phyloP scores from a whole-genome alignment of 176 grass and related monocot species.

The Oryza coarctata region DNA sequence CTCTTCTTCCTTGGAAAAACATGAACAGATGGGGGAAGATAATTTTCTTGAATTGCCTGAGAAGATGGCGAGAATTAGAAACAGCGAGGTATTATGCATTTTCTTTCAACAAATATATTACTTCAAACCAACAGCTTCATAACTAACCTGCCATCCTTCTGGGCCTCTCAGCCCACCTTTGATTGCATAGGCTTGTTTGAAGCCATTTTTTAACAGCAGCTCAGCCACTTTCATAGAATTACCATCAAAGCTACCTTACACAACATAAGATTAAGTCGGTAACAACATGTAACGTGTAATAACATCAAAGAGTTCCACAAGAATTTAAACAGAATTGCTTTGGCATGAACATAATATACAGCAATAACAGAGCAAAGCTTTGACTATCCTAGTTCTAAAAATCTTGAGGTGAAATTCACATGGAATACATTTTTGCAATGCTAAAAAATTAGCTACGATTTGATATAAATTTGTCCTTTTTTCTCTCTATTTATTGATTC shows the following conservation, averaged over 20 bases:
- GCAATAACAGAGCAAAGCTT: not conserved
- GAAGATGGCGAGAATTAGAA: constrained; percentile 2
- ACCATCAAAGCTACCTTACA: constrained; percentile 97
- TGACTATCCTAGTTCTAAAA: not conserved
- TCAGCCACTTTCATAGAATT: constrained; percentile 87
- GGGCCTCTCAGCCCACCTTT: constrained; percentile 83
- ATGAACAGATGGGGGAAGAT: constrained; percentile 72
- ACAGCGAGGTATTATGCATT: not conserved
- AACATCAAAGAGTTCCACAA: not conserved
- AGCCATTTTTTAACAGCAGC: constrained; percentile 81
- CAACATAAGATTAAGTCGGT: constrained; percentile 46
- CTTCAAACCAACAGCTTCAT: not conserved
- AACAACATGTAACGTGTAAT: constrained; percentile 20
- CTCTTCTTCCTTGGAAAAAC: constrained; percentile 58
- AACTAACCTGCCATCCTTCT: constrained; percentile 87
- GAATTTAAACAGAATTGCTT: not conserved
- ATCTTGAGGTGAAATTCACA: not conserved
- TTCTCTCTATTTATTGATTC: not conserved
- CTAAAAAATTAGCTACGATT: not conserved
- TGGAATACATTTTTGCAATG: not conserved
- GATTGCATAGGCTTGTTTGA: constrained; percentile 89
- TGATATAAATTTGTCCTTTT: not conserved
- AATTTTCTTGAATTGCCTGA: constrained; percentile 83
- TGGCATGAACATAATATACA: not conserved
- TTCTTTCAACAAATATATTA: not conserved